These are phyloP conservation scores for Oehlia diaphana DNA, from an alignment of 192 early-diverging fungal species.

Conservation along the genomic window DNA sequence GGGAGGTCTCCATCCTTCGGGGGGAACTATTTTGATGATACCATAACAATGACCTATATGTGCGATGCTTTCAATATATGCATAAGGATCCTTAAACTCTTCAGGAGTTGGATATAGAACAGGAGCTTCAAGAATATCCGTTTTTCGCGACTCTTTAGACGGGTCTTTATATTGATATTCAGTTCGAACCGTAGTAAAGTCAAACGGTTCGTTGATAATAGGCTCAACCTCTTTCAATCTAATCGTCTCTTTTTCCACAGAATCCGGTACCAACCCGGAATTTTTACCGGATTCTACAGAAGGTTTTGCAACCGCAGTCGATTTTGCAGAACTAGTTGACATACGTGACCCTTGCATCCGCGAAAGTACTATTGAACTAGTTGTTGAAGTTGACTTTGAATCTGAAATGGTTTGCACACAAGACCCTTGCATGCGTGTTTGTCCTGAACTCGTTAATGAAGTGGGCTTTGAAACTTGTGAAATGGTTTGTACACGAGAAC, in stretches of 20 bases:
- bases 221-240: neutral
- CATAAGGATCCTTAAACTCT: slow-evolving; percentile 83
- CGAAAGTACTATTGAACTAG: neutral
- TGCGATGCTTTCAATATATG: slow-evolving; percentile 82
- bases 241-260: neutral
- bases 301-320: neutral
- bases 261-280: neutral
- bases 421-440: neutral
- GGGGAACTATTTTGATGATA: slow-evolving; percentile 93
- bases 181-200: neutral
- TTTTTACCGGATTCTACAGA: neutral
- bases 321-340: neutral
- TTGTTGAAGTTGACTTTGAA: neutral
- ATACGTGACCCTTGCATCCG: neutral
- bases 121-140: neutral
- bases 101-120: slow-evolving; percentile 68
- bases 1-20: slow-evolving; percentile 78
- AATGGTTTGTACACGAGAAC: neutral
- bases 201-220: neutral
- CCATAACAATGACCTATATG: slow-evolving; percentile 76
- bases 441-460: neutral
- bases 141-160: neutral
- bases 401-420: neutral
- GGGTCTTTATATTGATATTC: neutral
- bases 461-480: neutral